phyloP scores from a whole-genome alignment of 1,284 basidiomycete species.

The Mycena citricolor region DNA sequence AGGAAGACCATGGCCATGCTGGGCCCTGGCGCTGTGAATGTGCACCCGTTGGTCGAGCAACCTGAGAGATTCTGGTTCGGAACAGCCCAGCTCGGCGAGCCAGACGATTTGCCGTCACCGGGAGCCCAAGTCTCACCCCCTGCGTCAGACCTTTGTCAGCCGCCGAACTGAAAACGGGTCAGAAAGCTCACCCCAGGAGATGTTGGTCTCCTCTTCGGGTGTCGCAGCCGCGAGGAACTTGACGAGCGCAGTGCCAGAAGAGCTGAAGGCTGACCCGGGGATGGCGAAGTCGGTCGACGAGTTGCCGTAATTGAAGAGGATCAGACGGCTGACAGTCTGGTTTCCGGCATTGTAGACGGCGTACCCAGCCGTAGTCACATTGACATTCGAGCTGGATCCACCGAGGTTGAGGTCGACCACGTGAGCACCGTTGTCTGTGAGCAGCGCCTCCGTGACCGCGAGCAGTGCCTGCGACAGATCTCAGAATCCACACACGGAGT shows the following conservation, averaged over 20 bases:
- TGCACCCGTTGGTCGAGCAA: conserved; percentile 33
- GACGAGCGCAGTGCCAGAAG: conserved; percentile 30
- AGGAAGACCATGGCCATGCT: conserved; percentile 37
- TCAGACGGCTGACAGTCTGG: conserved; percentile 41
- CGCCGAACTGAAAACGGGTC: not conserved
- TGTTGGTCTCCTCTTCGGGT: conserved; percentile 49
- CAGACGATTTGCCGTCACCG: conserved; percentile 12
- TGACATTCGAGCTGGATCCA: conserved; percentile 38
- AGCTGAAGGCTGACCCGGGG: conserved; percentile 24
- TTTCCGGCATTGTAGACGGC: conserved; percentile 52
- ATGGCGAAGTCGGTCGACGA: conserved; percentile 32
- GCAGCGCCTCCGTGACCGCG: conserved; percentile 54
- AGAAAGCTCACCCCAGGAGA: conserved; percentile 41
- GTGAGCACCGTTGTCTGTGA: conserved; percentile 41
- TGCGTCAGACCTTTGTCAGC: too few species aligned
- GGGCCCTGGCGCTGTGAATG: conserved; percentile 36
- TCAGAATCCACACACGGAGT: not conserved
- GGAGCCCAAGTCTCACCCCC: conserved; percentile 14
- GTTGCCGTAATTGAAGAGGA: conserved; percentile 61
- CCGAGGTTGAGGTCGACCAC: conserved; percentile 53
- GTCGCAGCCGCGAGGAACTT: conserved; percentile 41
- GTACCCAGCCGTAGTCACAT: conserved; percentile 50
- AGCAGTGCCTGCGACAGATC: conserved; percentile 41
- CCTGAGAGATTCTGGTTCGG: conserved; percentile 29
- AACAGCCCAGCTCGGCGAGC: conserved; percentile 34